Percentiles rank a stretch among this genome's conserved stretches.
Conservation (phyloP, 73 alveolate genomes). For the Stentor coeruleus region DNA sequence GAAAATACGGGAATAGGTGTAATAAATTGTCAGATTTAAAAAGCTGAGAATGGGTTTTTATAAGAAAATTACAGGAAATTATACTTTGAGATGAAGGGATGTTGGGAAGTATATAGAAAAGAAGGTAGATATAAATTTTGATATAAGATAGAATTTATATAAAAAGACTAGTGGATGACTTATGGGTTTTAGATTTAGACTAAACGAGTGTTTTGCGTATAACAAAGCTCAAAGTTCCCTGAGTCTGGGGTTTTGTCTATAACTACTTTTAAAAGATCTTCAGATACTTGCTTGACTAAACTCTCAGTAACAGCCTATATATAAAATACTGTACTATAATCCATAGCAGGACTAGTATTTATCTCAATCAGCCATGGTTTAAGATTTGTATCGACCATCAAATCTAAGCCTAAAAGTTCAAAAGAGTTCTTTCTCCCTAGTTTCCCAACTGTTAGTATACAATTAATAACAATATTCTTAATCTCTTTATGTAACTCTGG, state of each 20-base stretch:
- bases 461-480: slow-evolving; percentile 73
- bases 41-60: no score
- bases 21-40: no score
- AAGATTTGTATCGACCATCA: slow-evolving; percentile 84
- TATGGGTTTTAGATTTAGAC: no score
- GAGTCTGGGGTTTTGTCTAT: neutral
- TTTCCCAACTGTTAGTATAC: slow-evolving; percentile 85
- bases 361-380: slow-evolving; percentile 85
- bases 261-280: neutral
- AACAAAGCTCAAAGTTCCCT: no score
- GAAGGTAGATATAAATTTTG: no score
- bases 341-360: slow-evolving; percentile 88
- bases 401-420: slow-evolving; percentile 95
- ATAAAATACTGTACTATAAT: slow-evolving; percentile 92
- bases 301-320: slow-evolving; percentile 57
- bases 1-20: no score
- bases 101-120: no score
- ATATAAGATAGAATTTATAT: no score
- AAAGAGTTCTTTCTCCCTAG: slow-evolving; percentile 75
- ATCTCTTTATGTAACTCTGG: slow-evolving; percentile 70
- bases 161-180: no score
- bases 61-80: no score
- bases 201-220: no score
- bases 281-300: slow-evolving; percentile 15
- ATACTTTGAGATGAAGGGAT: no score